Evolutionary conservation across 2,329 filamentous ascomycete genomes (phyloP).

Genomic region (Geosmithia morbida): DNA sequence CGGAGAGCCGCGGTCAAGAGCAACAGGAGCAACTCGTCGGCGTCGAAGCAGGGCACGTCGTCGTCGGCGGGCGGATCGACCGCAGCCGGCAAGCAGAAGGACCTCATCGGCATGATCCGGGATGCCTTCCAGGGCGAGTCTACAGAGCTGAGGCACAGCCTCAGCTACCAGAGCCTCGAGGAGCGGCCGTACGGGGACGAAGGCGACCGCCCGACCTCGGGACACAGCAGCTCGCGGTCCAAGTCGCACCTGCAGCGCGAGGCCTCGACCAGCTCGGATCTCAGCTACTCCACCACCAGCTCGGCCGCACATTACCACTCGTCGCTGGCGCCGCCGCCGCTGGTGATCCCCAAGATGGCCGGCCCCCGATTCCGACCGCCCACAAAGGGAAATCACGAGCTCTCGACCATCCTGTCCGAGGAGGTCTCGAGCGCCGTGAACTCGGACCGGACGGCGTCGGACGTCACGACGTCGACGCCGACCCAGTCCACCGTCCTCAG

Average conservation of each 20-base stretch:
- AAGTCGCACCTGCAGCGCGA: conserved; percentile 5
- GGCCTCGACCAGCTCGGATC: conserved; percentile 4
- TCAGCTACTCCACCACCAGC: conserved; percentile 2
- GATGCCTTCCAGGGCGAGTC: conserved; percentile 52
- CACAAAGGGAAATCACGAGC: conserved; percentile 37
- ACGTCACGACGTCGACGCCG: conserved; percentile 30
- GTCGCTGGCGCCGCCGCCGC: too few species aligned
- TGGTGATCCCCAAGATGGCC: conserved; percentile 7
- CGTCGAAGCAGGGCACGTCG: conserved; percentile 12
- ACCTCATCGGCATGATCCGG: conserved; percentile 42
- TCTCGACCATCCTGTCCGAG: conserved; percentile 44
- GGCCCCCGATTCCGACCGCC: conserved; percentile 27
- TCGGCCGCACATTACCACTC: too few species aligned
- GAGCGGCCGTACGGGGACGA: conserved; percentile 16
- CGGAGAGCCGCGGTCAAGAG: conserved; percentile 39
- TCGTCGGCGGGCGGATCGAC: conserved; percentile 26
- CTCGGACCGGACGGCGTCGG: conserved; percentile 33
- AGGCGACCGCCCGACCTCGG: neutral
- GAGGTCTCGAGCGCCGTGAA: conserved; percentile 27
- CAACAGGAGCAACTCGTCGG: conserved; percentile 4
- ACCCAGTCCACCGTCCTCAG: conserved; percentile 37
- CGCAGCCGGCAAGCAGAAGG: conserved; percentile 23
- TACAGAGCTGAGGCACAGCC: conserved; percentile 26
- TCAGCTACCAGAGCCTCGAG: conserved; percentile 33
- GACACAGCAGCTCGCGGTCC: neutral